Evolutionary conservation across 345 rosid genomes (phyloP).

Genomic region (Eutrema japonicum): DNA sequence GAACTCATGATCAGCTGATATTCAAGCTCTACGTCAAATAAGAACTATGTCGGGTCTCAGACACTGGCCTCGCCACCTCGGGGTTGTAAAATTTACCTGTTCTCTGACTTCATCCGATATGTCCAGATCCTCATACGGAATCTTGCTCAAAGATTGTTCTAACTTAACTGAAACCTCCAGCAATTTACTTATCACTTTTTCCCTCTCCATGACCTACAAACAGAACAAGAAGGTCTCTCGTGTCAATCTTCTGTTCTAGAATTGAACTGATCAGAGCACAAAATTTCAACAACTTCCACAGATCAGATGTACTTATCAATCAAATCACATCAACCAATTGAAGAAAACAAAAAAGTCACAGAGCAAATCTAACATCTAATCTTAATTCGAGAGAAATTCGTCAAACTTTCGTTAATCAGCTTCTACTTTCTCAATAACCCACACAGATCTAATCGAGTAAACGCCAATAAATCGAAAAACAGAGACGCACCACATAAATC

Average conservation of each 20-base stretch:
- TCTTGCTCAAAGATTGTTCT: conserved; percentile 74
- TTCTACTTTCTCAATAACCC: conserved; percentile 27
- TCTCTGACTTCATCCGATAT: conserved; percentile 98
- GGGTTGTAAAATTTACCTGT: conserved; percentile 56
- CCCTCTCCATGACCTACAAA: conserved; percentile 85
- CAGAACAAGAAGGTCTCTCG: conserved; percentile 22
- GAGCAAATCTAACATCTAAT: conserved; percentile 13
- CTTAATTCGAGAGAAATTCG: neutral
- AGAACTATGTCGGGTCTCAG: neutral
- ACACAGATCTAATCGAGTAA: conserved; percentile 50
- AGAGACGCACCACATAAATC: conserved; percentile 82
- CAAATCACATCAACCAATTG: conserved; percentile 21
- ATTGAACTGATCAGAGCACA: neutral
- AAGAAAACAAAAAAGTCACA: neutral
- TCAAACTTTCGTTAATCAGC: conserved; percentile 3
- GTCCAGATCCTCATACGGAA: conserved; percentile 72
- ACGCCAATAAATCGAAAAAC: neutral
- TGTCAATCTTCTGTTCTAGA: conserved; percentile 13
- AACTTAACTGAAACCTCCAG: conserved; percentile 65
- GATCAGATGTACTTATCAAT: conserved; percentile 15
- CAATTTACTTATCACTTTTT: conserved; percentile 64
- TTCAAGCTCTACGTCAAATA: neutral
- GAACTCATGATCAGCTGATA: conserved; percentile 1
- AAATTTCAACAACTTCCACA: neutral
- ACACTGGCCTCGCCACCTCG: neutral